These are phyloP conservation scores for Verticillium klebahnii DNA, from an alignment of 2,329 filamentous ascomycete genomes.

Conservation along the genomic window DNA sequence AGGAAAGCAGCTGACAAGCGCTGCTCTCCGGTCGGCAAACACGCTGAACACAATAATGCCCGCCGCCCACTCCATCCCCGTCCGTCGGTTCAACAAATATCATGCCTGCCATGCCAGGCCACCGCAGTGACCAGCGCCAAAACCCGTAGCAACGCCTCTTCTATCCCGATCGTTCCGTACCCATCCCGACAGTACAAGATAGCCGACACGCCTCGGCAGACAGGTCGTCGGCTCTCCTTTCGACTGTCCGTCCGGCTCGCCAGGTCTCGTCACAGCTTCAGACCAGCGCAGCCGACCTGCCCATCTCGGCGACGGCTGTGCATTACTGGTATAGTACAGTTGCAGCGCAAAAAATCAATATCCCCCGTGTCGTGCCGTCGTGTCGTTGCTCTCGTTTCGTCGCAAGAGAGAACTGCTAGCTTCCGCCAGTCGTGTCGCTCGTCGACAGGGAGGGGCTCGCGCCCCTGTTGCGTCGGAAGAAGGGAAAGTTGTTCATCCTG, in stretches of 20 bases:
- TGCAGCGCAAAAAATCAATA: not conserved
- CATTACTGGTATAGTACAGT: not conserved
- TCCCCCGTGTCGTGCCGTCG: not conserved
- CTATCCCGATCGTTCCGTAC: not conserved
- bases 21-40: not conserved
- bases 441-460: not conserved
- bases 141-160: not conserved
- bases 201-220: not conserved
- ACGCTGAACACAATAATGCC: not conserved
- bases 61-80: not conserved
- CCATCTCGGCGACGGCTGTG: not conserved
- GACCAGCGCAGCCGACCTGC: not conserved
- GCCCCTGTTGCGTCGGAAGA: slow-evolving; percentile 49
- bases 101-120: not conserved
- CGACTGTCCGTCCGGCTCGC: not conserved
- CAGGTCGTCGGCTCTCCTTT: not conserved
- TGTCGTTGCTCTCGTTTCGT: not conserved
- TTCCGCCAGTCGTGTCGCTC: not conserved
- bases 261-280: not conserved
- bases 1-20: not conserved
- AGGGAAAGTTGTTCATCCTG: slow-evolving; percentile 55
- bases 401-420: not conserved
- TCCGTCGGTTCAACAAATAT: not conserved
- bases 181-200: not conserved
- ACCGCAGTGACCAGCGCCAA: not conserved